Conservation (phyloP, 2,329 filamentous ascomycete genomes). For the Raffaelea albimanens region DNA sequence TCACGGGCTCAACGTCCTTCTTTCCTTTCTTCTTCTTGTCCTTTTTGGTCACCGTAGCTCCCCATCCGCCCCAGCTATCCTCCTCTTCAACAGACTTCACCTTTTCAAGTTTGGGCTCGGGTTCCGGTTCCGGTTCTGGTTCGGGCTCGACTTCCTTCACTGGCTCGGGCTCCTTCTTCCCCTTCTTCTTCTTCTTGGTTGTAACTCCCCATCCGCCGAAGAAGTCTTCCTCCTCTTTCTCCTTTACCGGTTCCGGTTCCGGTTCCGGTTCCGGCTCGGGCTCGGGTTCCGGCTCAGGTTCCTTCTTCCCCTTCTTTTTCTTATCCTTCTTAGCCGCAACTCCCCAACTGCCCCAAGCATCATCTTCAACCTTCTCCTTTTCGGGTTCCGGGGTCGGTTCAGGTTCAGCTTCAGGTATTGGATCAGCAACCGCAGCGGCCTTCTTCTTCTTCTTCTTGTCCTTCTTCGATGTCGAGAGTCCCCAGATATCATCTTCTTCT, state of each 20-base stretch:
- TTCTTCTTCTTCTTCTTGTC: constrained; percentile 14
- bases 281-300: constrained; percentile 40
- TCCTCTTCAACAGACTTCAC: constrained; percentile 14
- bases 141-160: constrained; percentile 7
- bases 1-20: constrained; percentile 2
- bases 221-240: constrained; percentile 26
- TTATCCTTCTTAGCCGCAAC: constrained; percentile 18
- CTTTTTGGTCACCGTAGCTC: constrained; percentile 13
- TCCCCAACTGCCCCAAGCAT: constrained; percentile 32
- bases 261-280: constrained; percentile 16
- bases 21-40: constrained; percentile 17
- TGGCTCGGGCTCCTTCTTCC: constrained; percentile 15
- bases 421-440: too few relatives aligned
- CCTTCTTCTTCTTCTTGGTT: constrained; percentile 15
- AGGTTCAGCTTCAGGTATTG: too few relatives aligned
- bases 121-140: constrained; percentile 16
- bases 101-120: constrained; percentile 15
- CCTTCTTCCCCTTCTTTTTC: too few relatives aligned
- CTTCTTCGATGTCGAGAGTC: neutral
- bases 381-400: constrained; percentile 26
- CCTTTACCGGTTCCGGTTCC: constrained; percentile 29
- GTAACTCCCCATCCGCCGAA: constrained; percentile 24
- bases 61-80: constrained; percentile 19
- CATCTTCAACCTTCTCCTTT: constrained; percentile 32
- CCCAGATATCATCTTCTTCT: neutral